Conservation (phyloP, 1,284 basidiomycete genomes). For the Trichosporon sp. region DNA sequence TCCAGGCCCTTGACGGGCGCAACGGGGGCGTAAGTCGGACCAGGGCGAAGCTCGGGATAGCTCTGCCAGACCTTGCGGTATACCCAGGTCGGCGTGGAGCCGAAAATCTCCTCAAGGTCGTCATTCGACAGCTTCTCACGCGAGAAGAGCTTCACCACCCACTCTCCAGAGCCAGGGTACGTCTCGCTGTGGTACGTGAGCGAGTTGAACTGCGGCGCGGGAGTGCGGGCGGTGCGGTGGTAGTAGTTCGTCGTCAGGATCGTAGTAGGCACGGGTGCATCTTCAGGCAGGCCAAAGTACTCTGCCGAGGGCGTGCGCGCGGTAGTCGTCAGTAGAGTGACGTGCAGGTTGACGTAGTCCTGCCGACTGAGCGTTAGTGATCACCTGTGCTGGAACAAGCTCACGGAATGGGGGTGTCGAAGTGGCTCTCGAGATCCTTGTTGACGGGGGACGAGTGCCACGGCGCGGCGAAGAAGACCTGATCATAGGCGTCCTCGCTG, state of each 20-base stretch:
- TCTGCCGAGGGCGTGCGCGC: conserved; percentile 57
- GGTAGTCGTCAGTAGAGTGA: conserved; percentile 79
- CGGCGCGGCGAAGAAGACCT: conserved; percentile 44
- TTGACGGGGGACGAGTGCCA: conserved; percentile 29
- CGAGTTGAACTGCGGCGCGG: conserved; percentile 76
- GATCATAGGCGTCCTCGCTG: conserved; percentile 31
- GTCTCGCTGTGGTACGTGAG: conserved; percentile 74
- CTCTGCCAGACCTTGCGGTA: conserved; percentile 63
- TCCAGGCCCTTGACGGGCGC: conserved; percentile 69
- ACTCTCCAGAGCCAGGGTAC: conserved; percentile 52
- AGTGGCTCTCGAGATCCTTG: conserved; percentile 13
- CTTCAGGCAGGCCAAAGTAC: conserved; percentile 63
- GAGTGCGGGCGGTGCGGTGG: conserved; percentile 46
- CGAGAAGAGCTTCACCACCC: conserved; percentile 84
- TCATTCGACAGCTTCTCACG: conserved; percentile 59
- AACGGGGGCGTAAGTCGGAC: conserved; percentile 64
- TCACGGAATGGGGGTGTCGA: conserved; percentile 19
- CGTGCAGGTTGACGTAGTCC: conserved; percentile 77
- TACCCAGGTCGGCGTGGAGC: conserved; percentile 68
- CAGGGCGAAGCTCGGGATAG: conserved; percentile 58
- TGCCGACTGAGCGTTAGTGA: conserved; percentile 44
- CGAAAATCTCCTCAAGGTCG: conserved; percentile 59
- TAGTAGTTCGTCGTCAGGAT: conserved; percentile 69
- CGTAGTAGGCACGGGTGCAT: conserved; percentile 56
- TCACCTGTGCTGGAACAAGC: not conserved